Conservation (phyloP, 31 red algal genomes). For the Endocladia muricata region DNA sequence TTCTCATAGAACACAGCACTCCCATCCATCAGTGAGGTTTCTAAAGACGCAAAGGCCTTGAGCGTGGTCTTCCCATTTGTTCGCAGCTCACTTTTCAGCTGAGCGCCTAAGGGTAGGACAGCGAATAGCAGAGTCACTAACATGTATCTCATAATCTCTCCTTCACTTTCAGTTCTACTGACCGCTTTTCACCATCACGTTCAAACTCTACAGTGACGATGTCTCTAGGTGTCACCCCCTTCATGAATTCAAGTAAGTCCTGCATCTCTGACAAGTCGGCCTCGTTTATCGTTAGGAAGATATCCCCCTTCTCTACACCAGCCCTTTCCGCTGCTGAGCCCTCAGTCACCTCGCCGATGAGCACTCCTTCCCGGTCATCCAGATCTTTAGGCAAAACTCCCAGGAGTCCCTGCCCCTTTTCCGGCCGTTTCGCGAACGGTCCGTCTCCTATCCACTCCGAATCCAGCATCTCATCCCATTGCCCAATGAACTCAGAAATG, state of each 20-base stretch:
- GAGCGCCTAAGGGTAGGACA: too few relatives aligned
- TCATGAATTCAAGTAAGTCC: not conserved
- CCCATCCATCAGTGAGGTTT: not conserved
- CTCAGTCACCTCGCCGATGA: not conserved
- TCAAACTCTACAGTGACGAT: not conserved
- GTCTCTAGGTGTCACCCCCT: not conserved
- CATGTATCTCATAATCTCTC: not conserved
- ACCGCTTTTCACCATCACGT: not conserved
- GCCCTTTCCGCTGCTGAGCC: not conserved
- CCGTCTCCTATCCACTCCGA: not conserved
- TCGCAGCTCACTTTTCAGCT: not conserved
- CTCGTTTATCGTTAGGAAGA: not conserved
- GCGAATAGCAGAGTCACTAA: too few relatives aligned
- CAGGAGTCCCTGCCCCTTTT: not conserved
- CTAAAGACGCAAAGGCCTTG: not conserved
- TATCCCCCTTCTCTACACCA: not conserved
- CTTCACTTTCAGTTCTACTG: not conserved
- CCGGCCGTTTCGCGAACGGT: not conserved
- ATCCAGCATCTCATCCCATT: not conserved
- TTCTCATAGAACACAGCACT: not conserved
- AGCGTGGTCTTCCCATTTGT: not conserved
- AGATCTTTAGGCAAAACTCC: not conserved
- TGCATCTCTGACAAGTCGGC: not conserved
- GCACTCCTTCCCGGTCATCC: not conserved
- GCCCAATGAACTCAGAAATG: not conserved